Percentiles rank a stretch among this genome's conserved stretches.
phyloP scores from a whole-genome alignment of 192 early-diverging fungal genomes.

The Coemansia sp. region DNA sequence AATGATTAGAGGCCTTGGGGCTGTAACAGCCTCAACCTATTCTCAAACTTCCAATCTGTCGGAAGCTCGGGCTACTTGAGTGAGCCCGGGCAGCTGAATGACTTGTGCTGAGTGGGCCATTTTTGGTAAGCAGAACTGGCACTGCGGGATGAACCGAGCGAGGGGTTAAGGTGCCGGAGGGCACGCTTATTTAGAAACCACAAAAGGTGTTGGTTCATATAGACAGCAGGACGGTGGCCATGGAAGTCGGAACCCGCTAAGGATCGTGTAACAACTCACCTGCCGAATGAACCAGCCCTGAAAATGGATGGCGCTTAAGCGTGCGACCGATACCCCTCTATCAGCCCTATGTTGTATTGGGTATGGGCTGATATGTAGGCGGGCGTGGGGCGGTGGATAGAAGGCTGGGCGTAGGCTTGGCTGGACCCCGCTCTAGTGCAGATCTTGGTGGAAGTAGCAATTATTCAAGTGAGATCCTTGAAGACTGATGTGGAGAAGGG shows the following conservation, averaged over 20 bases:
- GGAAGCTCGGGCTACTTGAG: conserved; percentile 69
- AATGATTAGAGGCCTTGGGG: conserved; percentile 83
- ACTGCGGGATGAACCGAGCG: conserved; percentile 86
- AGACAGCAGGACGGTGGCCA: conserved; percentile 82
- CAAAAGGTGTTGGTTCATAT: conserved; percentile 81
- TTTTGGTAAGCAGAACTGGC: conserved; percentile 90
- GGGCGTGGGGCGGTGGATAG: conserved; percentile 61
- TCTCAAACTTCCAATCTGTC: conserved; percentile 86
- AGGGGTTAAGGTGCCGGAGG: conserved; percentile 72
- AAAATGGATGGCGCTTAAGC: conserved; percentile 81
- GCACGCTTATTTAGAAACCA: conserved; percentile 72
- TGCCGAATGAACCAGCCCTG: conserved; percentile 68
- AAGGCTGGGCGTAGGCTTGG: conserved; percentile 65
- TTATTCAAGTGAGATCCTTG: conserved; percentile 81
- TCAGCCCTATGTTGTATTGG: conserved; percentile 42
- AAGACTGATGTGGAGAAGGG: conserved; percentile 84
- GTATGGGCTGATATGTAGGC: conserved; percentile 66
- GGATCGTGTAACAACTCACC: conserved; percentile 65
- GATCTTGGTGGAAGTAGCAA: conserved; percentile 82
- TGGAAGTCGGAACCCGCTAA: conserved; percentile 84
- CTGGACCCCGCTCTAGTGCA: conserved; percentile 70
- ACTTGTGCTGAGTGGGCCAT: conserved; percentile 84
- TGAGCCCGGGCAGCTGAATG: conserved; percentile 67
- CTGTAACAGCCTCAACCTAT: conserved; percentile 74
- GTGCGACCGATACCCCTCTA: conserved; percentile 71